These are phyloP conservation scores for Aegilops bicornis DNA, from an alignment of 176 grass and related monocot genomes.

Conservation along the genomic window DNA sequence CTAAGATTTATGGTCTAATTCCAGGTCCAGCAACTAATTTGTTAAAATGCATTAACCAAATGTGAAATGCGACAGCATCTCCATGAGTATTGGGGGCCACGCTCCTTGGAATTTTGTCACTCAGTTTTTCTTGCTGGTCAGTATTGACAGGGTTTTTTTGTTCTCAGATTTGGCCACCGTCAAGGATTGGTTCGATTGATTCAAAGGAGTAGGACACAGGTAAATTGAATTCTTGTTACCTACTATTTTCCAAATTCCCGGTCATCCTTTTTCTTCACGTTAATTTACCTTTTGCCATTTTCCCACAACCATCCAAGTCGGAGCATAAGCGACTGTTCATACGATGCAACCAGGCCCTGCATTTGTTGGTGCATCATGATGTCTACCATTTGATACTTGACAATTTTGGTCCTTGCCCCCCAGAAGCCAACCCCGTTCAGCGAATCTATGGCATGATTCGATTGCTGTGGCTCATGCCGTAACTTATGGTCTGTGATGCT, in stretches of 20 bases:
- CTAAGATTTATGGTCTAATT: neutral
- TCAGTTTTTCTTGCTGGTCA: neutral
- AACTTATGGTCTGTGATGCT: neutral
- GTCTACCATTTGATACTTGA: too few species aligned
- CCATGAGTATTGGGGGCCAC: neutral
- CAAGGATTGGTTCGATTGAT: slow-evolving; percentile 46
- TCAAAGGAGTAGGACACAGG: slow-evolving; percentile 34
- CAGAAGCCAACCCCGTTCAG: neutral
- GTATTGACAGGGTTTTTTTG: slow-evolving; percentile 9
- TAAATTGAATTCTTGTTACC: neutral
- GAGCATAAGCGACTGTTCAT: neutral
- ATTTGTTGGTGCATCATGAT: neutral
- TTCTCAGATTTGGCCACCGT: slow-evolving; percentile 54
- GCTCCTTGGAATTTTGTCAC: neutral
- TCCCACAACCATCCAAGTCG: neutral
- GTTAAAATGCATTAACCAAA: neutral
- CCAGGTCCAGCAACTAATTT: neutral
- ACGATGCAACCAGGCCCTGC: neutral
- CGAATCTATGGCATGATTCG: neutral
- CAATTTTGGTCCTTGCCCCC: too few species aligned
- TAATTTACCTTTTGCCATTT: slow-evolving; percentile 4
- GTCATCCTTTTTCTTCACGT: neutral
- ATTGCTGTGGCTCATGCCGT: neutral
- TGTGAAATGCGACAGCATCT: neutral
- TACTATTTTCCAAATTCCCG: neutral